phyloP scores from a whole-genome alignment of 345 rosid species.

The Brassica cretica region DNA sequence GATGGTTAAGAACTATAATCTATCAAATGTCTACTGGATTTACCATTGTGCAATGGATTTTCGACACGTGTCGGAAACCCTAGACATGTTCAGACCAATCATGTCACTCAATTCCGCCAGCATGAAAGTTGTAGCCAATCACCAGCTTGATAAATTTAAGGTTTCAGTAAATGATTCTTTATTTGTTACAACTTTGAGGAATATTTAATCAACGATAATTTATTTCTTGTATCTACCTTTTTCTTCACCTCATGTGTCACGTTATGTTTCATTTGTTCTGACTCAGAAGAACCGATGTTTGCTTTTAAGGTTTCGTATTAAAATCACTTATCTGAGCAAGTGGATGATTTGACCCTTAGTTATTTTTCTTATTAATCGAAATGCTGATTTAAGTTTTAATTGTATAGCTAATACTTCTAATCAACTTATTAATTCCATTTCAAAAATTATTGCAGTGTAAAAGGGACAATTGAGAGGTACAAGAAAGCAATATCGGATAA shows the following conservation, averaged over 20 bases:
- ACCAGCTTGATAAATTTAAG: conserved; percentile 84
- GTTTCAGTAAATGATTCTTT: conserved; percentile 47
- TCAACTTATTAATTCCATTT: neutral
- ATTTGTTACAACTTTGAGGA: conserved; percentile 34
- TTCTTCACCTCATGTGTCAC: conserved; percentile 39
- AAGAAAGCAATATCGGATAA: conserved; percentile 76
- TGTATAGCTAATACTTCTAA: neutral
- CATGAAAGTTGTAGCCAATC: conserved; percentile 71
- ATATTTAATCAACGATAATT: conserved; percentile 22
- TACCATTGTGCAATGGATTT: conserved; percentile 41
- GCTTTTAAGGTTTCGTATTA: conserved; percentile 60
- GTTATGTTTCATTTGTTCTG: conserved; percentile 37
- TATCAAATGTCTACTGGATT: conserved; percentile 35
- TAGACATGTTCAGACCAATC: conserved; percentile 56
- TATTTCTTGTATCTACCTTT: conserved; percentile 3
- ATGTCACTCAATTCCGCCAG: conserved; percentile 46
- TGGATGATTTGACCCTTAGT: conserved; percentile 56
- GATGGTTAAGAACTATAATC: conserved; percentile 30
- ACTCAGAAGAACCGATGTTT: conserved; percentile 40
- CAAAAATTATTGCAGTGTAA: conserved; percentile 60
- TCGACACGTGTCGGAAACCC: conserved; percentile 55
- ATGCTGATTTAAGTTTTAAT: neutral
- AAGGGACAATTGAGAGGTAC: conserved; percentile 89
- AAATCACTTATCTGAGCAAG: conserved; percentile 47
- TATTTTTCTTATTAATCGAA: neutral